Conservation (phyloP, 1,284 basidiomycete genomes). For the Puccinia coronata region DNA sequence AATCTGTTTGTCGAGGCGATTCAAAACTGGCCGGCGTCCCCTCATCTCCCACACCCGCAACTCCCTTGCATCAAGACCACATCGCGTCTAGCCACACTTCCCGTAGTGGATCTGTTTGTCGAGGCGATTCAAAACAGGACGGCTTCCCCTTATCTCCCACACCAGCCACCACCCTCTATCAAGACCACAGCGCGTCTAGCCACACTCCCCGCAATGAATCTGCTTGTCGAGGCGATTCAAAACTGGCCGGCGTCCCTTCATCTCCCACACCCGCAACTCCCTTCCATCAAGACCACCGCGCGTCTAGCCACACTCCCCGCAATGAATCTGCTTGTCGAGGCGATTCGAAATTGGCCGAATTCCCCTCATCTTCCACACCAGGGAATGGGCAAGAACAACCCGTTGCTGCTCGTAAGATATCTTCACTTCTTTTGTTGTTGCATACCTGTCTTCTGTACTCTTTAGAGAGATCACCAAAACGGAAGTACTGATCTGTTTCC, state of each 20-base stretch:
- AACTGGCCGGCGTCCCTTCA: neutral
- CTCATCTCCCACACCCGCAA: neutral
- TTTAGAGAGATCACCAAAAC: too few relatives aligned
- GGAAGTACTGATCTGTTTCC: neutral
- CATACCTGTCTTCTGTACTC: too few relatives aligned
- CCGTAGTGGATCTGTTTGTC: neutral
- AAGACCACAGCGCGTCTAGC: neutral
- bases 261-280: neutral
- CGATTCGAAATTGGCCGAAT: neutral
- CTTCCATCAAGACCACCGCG: neutral
- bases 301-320: neutral
- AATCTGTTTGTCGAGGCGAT: conserved; percentile 1
- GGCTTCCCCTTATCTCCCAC: conserved; percentile 9
- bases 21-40: neutral
- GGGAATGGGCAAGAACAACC: neutral
- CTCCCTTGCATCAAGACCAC: neutral
- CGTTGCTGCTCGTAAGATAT: conserved; percentile 1
- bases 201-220: neutral
- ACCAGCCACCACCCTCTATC: neutral
- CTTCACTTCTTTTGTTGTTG: neutral
- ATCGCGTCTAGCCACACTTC: neutral
- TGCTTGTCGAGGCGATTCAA: conserved; percentile 1
- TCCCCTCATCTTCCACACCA: conserved; percentile 8
- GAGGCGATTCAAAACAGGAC: neutral
- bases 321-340: neutral